A percentile compares a stretch with the other conserved stretches of the same genome.
Conservation (phyloP, 148 eudicot genomes). For the Mesembryanthemum crystallinum region DNA sequence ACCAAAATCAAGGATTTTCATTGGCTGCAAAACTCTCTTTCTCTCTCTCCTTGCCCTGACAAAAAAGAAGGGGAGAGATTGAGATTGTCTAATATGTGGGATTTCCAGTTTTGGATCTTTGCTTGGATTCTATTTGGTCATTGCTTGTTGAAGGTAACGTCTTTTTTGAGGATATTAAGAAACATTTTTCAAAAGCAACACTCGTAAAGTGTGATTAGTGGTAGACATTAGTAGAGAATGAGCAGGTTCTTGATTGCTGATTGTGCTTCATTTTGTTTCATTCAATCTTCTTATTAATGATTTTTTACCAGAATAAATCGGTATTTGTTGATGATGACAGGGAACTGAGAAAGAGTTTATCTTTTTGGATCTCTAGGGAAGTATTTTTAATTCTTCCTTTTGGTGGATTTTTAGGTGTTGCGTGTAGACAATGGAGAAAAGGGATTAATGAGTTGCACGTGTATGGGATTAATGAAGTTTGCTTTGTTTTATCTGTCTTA, state of each 20-base stretch:
- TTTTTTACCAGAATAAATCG: not conserved
- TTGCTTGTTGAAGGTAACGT: not conserved
- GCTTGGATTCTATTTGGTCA: conserved; percentile 14
- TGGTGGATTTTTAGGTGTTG: too few species aligned
- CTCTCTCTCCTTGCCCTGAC: not conserved
- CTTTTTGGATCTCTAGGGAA: too few species aligned
- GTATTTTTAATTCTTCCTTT: too few species aligned
- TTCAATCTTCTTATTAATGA: not conserved
- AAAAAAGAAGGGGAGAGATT: not conserved
- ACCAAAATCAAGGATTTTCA: not conserved
- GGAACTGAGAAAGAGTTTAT: too few species aligned
- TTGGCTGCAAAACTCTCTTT: not conserved
- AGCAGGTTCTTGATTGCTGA: not conserved
- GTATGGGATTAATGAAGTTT: not conserved
- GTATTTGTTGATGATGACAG: too few species aligned
- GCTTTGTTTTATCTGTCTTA: not conserved
- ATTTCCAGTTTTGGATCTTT: not conserved
- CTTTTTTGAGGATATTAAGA: not conserved
- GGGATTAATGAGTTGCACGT: not conserved
- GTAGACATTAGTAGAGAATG: not conserved
- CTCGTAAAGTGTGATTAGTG: too few species aligned
- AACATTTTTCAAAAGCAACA: not conserved
- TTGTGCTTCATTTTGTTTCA: not conserved
- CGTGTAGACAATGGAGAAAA: not conserved
- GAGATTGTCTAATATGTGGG: not conserved